Base-by-base conservation (phyloP, 495 filamentous ascomycete species). In the Xylaria sp. region DNA sequence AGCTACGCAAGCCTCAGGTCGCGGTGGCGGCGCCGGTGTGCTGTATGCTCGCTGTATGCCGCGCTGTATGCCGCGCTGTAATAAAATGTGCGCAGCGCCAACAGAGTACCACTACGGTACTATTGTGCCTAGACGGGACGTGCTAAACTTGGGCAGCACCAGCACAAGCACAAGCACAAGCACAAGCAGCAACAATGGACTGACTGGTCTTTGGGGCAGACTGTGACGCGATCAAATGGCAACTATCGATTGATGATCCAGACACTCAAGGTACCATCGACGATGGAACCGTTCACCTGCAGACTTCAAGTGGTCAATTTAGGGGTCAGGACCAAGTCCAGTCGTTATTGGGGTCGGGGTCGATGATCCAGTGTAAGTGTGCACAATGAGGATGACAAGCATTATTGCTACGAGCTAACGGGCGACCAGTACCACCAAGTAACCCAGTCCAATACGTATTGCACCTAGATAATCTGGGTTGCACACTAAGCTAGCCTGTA, bases 301-400 rank as follows among this genome's bases (percentile, higher is more conserved):
- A 67, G 43, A 52, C 44, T 67, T 67, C 26, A 33, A 53, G 64
- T 67, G 46, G 64, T 48, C 48, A 26, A n/a, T 67, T 67, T 53
- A 55, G 64, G 64, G 64, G 62, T 52, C 46, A 19, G 46, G 62
- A 52, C 57, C 57, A 59, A 59, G 57, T 37, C 31, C 33, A 59
- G 57, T 21, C 6, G 17, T 4, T 8, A 37, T 37, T 37, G 15
- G 48, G 57, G 57, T 37, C 33, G 57, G 57, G 57, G 57, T 59
- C 9, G 57, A 37, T 59, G 57, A 21, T 59, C 57, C 33, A 59
- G 57, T 35, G 33, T 12, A 59, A n/a, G 33, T 35, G 33, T 11
- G 33, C 57, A 59, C 57, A 59, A 59, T 59, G 31, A 59, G 57
- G 15, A 59, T 58, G 57, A 59, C 57, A 59, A 59, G 57, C 57